Conservation (phyloP, 2,329 filamentous ascomycete species). For the Talaromyces sp. region DNA sequence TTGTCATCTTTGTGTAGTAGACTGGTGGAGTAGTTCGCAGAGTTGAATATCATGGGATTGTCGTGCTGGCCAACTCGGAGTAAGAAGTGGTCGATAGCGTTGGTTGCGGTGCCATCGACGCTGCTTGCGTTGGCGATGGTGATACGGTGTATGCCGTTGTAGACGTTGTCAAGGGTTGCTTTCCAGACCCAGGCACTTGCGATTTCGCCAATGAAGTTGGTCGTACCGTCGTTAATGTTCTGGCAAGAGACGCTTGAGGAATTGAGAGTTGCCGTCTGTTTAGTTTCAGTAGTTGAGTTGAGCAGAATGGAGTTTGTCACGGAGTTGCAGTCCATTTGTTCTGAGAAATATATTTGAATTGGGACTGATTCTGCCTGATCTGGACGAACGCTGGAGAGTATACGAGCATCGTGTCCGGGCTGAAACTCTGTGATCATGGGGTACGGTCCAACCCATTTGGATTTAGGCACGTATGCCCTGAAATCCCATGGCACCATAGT, state of each 20-base stretch:
- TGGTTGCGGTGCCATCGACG: conserved; percentile 44
- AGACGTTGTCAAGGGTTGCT: conserved; percentile 53
- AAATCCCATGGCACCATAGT: conserved; percentile 57
- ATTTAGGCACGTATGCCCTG: conserved; percentile 57
- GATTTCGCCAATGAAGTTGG: conserved; percentile 50
- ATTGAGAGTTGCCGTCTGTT: conserved; percentile 45
- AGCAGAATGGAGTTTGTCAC: conserved; percentile 51
- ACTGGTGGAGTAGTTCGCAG: conserved; percentile 57
- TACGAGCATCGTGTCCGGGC: conserved; percentile 59
- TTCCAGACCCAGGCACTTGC: conserved; percentile 54
- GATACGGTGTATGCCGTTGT: conserved; percentile 59
- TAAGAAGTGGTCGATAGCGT: conserved; percentile 59
- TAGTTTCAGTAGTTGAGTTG: conserved; percentile 52
- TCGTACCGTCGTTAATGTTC: conserved; percentile 33
- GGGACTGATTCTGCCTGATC: conserved; percentile 45
- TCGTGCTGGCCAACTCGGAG: conserved; percentile 56
- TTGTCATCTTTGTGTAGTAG: conserved; percentile 49
- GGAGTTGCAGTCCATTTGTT: conserved; percentile 58
- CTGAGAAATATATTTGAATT: conserved; percentile 58
- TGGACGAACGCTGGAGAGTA: conserved; percentile 48
- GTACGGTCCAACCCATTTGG: conserved; percentile 49
- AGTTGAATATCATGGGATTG: conserved; percentile 60
- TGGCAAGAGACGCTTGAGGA: conserved; percentile 46
- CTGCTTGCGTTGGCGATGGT: conserved; percentile 55
- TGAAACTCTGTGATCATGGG: conserved; percentile 60